Percentiles rank a stretch among this genome's conserved stretches.
phyloP scores from a whole-genome alignment of 2,329 filamentous ascomycete genomes.

The Xylariaceae sp. region DNA sequence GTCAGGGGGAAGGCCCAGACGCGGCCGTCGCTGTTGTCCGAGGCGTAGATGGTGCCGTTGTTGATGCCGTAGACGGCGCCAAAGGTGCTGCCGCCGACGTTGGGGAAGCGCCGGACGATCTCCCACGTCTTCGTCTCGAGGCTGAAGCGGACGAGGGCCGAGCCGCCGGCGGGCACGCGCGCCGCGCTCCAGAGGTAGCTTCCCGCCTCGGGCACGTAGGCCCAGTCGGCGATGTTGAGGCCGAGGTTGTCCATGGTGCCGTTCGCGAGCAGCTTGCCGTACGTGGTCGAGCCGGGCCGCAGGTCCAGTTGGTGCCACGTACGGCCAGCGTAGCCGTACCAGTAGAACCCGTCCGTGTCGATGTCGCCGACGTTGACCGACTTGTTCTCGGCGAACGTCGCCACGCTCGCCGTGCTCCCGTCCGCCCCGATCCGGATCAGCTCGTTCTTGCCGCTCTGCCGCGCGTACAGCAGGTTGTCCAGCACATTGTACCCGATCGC shows the following conservation, averaged over 20 bases:
- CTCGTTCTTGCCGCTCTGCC: neutral
- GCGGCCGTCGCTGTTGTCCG: conserved; percentile 14
- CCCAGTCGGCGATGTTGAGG: conserved; percentile 15
- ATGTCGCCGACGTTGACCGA: conserved; percentile 19
- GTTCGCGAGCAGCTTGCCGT: conserved; percentile 8
- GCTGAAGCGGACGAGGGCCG: conserved; percentile 12
- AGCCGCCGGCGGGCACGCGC: conserved; percentile 5
- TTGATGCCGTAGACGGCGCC: conserved; percentile 17
- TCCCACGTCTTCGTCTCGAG: conserved; percentile 11
- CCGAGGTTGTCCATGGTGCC: conserved; percentile 11
- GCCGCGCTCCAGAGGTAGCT: conserved; percentile 10
- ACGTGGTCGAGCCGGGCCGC: conserved; percentile 11
- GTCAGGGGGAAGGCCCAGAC: conserved; percentile 16
- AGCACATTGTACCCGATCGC: conserved; percentile 23
- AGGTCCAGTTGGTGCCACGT: conserved; percentile 16
- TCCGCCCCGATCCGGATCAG: conserved; percentile 22
- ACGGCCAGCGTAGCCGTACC: conserved; percentile 5
- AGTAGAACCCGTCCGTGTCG: conserved; percentile 17
- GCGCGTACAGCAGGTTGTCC: conserved; percentile 23
- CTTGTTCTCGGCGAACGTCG: conserved; percentile 1
- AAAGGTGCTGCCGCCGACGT: conserved; percentile 8
- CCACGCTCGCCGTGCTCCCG: conserved; percentile 10
- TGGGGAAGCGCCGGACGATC: conserved; percentile 6
- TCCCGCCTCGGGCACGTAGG: conserved; percentile 13
- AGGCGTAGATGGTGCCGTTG: conserved; percentile 15